Evolutionary conservation across 2,329 filamentous ascomycete species (phyloP).

Genomic region (Hyphodiscus sp.): DNA sequence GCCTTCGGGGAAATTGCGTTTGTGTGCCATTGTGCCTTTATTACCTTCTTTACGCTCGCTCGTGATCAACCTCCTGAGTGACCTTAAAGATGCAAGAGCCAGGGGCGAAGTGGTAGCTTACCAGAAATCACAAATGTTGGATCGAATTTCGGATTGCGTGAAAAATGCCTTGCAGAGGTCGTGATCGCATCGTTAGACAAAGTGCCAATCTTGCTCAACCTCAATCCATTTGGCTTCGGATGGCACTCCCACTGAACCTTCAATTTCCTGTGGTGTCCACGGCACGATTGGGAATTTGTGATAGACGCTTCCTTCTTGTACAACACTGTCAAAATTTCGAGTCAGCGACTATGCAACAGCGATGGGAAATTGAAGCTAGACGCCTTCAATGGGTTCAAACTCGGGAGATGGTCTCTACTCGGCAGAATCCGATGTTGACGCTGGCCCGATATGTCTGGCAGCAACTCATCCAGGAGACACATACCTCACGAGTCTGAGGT

Average conservation of each 20-base stretch:
- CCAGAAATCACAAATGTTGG: not conserved
- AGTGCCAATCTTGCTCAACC: constrained; percentile 1
- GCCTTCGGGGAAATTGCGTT: not conserved
- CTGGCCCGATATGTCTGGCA: not conserved
- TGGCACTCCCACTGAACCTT: not conserved
- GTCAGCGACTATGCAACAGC: not conserved
- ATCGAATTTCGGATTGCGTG: not conserved
- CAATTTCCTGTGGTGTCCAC: constrained; percentile 3
- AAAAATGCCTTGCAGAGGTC: not conserved
- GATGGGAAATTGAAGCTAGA: not conserved
- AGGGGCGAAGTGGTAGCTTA: not conserved
- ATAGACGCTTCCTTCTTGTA: constrained; percentile 5
- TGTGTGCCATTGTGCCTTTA: no score
- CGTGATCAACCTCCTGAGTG: not conserved
- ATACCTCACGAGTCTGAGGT: constrained; percentile 2
- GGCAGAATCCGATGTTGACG: not conserved
- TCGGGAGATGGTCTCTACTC: not conserved
- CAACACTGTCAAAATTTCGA: not conserved
- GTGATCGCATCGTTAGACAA: not conserved
- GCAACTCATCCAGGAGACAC: not conserved
- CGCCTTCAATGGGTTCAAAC: not conserved
- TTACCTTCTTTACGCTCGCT: not conserved
- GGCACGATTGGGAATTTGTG: constrained; percentile 2
- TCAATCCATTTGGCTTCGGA: constrained; percentile 1
- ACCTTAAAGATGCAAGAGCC: not conserved